Evolutionary conservation across 164 flowering plant genomes (phyloP), one percentile per base, ranked within the genome.

Genomic region (Magnolia sinica): DNA sequence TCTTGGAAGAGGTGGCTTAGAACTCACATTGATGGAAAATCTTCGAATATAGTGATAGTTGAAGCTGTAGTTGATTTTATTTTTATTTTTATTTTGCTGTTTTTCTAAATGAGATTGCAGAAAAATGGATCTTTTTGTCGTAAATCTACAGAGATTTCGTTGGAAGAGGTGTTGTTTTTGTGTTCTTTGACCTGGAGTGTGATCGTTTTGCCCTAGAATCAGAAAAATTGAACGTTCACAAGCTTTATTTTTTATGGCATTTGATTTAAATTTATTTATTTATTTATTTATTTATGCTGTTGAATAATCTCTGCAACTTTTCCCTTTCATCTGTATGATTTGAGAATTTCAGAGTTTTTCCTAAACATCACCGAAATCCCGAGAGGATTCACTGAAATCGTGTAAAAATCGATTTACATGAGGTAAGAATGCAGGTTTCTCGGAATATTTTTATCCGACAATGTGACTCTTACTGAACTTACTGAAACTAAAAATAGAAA

Each of bases 291-390:
- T 55, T 73, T 27, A 23, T 55, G 2, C 11, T 14, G 37, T 67
- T 24, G 64, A 52, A 72, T 72, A 31, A 55, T 51, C 11, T 61
- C 1, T 66, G 64, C 51, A 45, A 75, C 64, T 31, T 69, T 69
- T 6, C 45, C 29, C 50, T 69, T 16, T 23, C 1, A 2, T 45
- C 6, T 16, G 22, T 31, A 14, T 7, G 22, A 18, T 8, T 69
- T 4, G 37, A 22, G 70, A 67, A 31, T 16, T 24, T 67, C 18
- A 18, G 45, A 29, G 24, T 29, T 67, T 18, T 8, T 9, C 22
- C 37, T 22, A 8, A 18, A 18, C 22, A 16, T 64, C n/a, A 19
- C 19, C 19, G 66, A 64, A 64, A 64, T 37, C 45, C 45, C 45
- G 0, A 37, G 45, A 37, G 45, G 45, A 37, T 37, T 37, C 45